These are phyloP conservation scores for Stevia rebaudiana DNA, from an alignment of 140 eudicot genomes.

Conservation along the genomic window DNA sequence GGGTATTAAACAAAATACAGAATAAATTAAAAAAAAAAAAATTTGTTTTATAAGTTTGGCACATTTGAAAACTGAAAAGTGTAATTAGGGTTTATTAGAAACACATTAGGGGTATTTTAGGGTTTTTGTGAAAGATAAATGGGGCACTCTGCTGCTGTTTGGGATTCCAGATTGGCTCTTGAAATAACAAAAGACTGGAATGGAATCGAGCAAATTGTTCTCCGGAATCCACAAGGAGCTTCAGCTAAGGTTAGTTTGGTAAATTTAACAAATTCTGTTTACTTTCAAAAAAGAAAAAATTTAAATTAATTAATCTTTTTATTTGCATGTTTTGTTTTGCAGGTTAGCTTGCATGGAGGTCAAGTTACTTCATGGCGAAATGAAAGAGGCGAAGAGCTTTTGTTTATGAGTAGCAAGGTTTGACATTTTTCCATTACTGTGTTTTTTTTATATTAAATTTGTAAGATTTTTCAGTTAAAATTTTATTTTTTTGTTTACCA, in stretches of 20 bases:
- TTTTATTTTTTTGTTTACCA: not conserved
- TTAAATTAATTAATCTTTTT: not conserved
- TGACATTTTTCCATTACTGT: conserved; percentile 13
- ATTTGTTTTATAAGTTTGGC: no score
- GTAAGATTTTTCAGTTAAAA: not conserved
- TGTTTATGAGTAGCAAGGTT: conserved; percentile 88
- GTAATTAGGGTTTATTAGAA: conserved; percentile 20
- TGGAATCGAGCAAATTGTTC: conserved; percentile 67
- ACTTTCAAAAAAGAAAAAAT: not conserved
- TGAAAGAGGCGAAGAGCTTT: conserved; percentile 80
- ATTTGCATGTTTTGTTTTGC: not conserved
- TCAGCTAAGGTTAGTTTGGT: conserved; percentile 50
- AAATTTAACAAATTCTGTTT: not conserved
- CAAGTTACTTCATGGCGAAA: conserved; percentile 91
- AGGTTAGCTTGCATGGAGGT: conserved; percentile 89
- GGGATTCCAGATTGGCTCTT: conserved; percentile 61
- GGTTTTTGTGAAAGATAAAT: conserved; percentile 32
- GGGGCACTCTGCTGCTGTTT: conserved; percentile 81
- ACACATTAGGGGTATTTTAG: not conserved
- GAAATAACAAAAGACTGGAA: conserved; percentile 66
- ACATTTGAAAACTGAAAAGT: no score
- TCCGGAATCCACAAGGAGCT: conserved; percentile 76
- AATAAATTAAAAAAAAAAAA: conserved; percentile 13
- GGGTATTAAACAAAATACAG: conserved; percentile 26
- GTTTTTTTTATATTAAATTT: not conserved